Evolutionary conservation across 2,329 filamentous ascomycete genomes (phyloP), one percentile per base, ranked within the genome.

Genomic region (Lachnellula arida): DNA sequence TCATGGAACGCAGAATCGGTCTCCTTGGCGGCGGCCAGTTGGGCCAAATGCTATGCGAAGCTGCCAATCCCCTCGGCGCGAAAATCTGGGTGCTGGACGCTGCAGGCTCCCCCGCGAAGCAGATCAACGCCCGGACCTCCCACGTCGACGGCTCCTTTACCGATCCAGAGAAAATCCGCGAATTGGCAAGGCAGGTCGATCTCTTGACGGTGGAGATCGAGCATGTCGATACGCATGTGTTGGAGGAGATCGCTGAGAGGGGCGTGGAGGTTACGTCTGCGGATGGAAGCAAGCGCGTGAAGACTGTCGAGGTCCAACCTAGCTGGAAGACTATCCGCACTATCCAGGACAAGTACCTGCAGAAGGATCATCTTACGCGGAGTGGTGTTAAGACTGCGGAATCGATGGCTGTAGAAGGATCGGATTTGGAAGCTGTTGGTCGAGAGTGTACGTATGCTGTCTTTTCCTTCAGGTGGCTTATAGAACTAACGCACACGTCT

Each of bases 171-270:
- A 87, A 89, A 62, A 91, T 97, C 62, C 83, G 85, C 44, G 80
- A 90, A 70, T 78, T 97, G n/a, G 91, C 93, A 2, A 75, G 81
- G 40, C 75, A 78, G 35, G 91, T 86, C 65, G 89, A 96, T 70
- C 83, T 96, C 15, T 77, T 97, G 59, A 97, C 91, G 0, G 89
- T 96, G 14, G 93, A 97, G 73, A 97, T 96, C 61, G 93, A 97
- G 77, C 93, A 97, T 73, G 88, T 97, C 56, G 85, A 97, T 72
- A 94, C 91, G n/a, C 79, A 90, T 52, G 87, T 94, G 23, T 81
- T 97, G 4, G 90, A 96, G 73, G 89, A 95, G 68, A 84, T 97
- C 55, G 84, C 82, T 4, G 81, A 82, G 15, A 76, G 78, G 52
- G 84, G 86, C 35, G 83, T 87, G 4, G 74, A 82, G 60, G 76